A percentile compares a stretch with the other conserved stretches of the same genome.
Evolutionary conservation across 306 rosid genomes (phyloP).

Genomic region (Citrullus amarus): DNA sequence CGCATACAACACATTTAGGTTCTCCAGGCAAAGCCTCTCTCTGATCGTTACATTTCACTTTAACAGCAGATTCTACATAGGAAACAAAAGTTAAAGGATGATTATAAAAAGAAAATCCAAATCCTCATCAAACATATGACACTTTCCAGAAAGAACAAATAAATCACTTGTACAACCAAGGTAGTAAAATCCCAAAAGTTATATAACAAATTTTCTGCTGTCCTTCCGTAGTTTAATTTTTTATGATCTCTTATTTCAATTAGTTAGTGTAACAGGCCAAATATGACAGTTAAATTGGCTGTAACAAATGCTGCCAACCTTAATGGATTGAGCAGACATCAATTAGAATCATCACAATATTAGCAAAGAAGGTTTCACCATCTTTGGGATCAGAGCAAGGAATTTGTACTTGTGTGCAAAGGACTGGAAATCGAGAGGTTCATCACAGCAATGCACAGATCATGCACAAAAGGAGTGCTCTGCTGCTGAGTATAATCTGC

Average conservation of each 20-base stretch:
- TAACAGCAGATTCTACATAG: conserved; percentile 32
- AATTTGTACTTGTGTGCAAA: neutral
- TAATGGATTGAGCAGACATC: neutral
- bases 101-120: neutral
- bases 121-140: neutral
- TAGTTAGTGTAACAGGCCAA: neutral
- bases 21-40: conserved; percentile 62
- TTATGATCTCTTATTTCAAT: neutral
- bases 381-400: neutral
- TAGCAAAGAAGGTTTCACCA: neutral
- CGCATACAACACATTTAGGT: conserved; percentile 58
- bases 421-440: neutral
- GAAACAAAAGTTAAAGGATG: neutral
- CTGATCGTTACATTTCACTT: conserved; percentile 47
- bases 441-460: neutral
- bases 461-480: neutral
- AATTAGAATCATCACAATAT: neutral
- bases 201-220: neutral
- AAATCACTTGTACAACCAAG: neutral
- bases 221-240: neutral
- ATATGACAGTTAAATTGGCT: neutral
- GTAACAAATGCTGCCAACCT: neutral
- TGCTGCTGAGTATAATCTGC: neutral
- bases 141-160: neutral
- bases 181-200: neutral